phyloP scores from a whole-genome alignment of 768 basidiomycete species.

The Zangia roseola region DNA sequence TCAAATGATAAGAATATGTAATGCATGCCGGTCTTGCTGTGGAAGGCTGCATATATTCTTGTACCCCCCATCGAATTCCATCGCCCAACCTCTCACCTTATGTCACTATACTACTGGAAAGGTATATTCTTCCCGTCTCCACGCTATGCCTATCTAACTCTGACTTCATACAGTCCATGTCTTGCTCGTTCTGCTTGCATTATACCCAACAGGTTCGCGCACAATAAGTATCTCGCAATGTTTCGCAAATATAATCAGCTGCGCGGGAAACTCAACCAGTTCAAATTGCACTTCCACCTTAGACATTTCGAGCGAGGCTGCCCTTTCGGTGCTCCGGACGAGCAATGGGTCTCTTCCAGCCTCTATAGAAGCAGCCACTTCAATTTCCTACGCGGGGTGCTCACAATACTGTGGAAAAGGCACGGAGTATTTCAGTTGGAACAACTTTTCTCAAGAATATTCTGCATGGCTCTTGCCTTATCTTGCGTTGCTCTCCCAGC shows the following conservation, averaged over 20 bases:
- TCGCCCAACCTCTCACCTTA: not conserved
- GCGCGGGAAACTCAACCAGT: not conserved
- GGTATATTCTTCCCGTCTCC: not conserved
- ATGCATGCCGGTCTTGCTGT: too few species aligned
- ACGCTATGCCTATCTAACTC: too few species aligned
- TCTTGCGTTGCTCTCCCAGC: slow-evolving; percentile 46
- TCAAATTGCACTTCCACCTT: slow-evolving; percentile 2
- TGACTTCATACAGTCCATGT: not conserved
- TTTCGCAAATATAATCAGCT: slow-evolving; percentile 2
- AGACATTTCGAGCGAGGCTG: not conserved
- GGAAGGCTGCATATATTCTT: too few species aligned
- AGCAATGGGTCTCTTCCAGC: not conserved
- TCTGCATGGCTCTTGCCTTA: slow-evolving; percentile 47
- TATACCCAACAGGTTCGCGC: not conserved
- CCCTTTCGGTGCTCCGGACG: slow-evolving; percentile 13
- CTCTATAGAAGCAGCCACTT: not conserved
- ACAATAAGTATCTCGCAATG: slow-evolving; percentile 14
- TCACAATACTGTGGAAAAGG: slow-evolving; percentile 3
- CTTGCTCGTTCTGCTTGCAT: not conserved
- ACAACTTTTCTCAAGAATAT: slow-evolving; percentile 34
- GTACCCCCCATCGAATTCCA: too few species aligned
- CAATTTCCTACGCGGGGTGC: slow-evolving; percentile 9
- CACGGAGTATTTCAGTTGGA: slow-evolving; percentile 16
- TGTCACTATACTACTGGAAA: slow-evolving; percentile 3
- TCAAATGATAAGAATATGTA: too few species aligned